phyloP scores from a whole-genome alignment of 208 protist genomes.

The Leishmania tropica region DNA sequence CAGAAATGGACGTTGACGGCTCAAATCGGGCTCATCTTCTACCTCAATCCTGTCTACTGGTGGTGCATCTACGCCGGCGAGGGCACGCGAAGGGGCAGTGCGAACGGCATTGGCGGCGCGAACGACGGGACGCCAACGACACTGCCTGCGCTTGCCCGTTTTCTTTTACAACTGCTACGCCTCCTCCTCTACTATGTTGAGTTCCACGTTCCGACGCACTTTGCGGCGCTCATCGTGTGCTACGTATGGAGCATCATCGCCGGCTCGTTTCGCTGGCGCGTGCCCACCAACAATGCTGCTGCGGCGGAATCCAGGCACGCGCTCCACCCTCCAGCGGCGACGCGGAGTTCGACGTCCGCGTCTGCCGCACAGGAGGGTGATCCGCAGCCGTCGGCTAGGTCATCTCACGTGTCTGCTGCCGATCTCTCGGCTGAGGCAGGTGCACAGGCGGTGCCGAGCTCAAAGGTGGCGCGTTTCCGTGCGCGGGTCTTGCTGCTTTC shows the following conservation, averaged over 20 bases:
- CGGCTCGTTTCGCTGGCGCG: constrained; percentile 40
- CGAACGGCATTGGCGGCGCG: background rate
- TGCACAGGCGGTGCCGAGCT: constrained; percentile 16
- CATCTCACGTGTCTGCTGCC: background rate
- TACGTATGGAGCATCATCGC: constrained; percentile 69
- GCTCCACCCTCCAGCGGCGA: background rate
- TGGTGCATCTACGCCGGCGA: constrained; percentile 40
- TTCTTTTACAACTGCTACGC: background rate
- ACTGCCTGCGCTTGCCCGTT: background rate
- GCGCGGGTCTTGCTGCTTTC: constrained; percentile 28
- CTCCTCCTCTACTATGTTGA: constrained; percentile 52
- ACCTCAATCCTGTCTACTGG: constrained; percentile 74
- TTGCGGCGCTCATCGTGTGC: constrained; percentile 58
- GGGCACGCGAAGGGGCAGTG: background rate
- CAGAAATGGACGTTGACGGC: constrained; percentile 63
- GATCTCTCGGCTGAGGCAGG: background rate
- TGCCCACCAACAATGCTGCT: background rate
- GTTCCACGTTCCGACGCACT: constrained; percentile 77
- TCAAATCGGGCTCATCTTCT: constrained; percentile 55
- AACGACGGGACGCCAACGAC: background rate
- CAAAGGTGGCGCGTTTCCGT: constrained; percentile 39
- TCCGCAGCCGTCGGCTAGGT: background rate
- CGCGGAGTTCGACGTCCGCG: background rate
- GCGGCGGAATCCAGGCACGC: background rate
- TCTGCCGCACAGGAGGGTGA: background rate